Evolutionary conservation across 148 eudicot genomes (phyloP).

Genomic region (Vaccinium macrocarpon): DNA sequence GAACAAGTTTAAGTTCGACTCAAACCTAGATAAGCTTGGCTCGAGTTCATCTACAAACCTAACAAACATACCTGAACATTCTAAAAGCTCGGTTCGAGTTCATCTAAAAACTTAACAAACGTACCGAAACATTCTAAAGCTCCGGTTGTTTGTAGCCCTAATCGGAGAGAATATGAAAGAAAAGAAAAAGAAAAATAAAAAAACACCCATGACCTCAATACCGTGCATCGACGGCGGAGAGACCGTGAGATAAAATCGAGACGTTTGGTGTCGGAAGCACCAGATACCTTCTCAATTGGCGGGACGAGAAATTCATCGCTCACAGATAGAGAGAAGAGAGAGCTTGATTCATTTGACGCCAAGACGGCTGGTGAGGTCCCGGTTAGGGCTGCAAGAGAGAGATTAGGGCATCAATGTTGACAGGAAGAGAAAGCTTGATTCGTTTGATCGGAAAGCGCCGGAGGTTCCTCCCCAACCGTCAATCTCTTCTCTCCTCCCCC

Average conservation of each 20-base stretch:
- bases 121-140: too few relatives aligned
- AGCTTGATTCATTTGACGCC: not conserved
- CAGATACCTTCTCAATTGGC: slow-evolving; percentile 3
- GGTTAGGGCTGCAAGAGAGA: not conserved
- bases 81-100: too few relatives aligned
- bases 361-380: not conserved
- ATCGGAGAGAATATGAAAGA: too few relatives aligned
- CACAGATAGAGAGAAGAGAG: too few relatives aligned
- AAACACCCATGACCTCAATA: not conserved
- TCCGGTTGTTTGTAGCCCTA: too few relatives aligned
- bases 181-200: too few relatives aligned
- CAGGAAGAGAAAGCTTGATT: slow-evolving; percentile 51
- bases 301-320: slow-evolving; percentile 7
- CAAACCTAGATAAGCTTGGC: too few relatives aligned
- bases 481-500: slow-evolving; percentile 28
- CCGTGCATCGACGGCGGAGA: not conserved
- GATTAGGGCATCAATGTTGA: slow-evolving; percentile 30
- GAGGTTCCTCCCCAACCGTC: slow-evolving; percentile 39
- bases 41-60: too few relatives aligned
- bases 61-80: too few relatives aligned
- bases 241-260: not conserved
- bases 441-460: slow-evolving; percentile 62
- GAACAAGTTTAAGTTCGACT: too few relatives aligned
- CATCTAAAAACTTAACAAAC: too few relatives aligned
- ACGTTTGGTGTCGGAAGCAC: not conserved